Percentiles rank a stretch among this genome's conserved stretches.
Conservation (phyloP, 176 grass and related monocot species). For the Oryza glaberrima region DNA sequence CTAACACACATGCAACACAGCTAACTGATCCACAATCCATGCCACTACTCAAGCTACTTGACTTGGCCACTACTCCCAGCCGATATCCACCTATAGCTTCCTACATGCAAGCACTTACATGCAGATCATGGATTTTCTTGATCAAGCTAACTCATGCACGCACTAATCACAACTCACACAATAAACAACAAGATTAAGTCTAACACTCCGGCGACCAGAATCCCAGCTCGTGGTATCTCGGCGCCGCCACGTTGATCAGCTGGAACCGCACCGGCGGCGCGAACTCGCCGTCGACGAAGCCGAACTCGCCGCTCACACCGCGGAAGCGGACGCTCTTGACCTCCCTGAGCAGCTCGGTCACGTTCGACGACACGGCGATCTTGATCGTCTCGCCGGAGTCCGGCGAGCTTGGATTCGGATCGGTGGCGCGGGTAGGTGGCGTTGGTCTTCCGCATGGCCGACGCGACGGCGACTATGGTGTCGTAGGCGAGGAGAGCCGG, state of each 20-base stretch:
- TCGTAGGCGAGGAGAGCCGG: conserved; percentile 4
- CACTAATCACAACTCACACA: too few species aligned
- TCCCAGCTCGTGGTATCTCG: background rate
- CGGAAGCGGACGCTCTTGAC: background rate
- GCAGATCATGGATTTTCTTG: too few species aligned
- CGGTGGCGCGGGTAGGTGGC: background rate
- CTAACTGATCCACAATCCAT: too few species aligned
- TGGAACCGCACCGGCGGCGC: background rate
- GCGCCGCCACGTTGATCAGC: background rate
- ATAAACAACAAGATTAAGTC: too few species aligned
- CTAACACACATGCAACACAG: too few species aligned
- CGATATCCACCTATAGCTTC: too few species aligned
- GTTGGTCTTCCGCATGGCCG: background rate
- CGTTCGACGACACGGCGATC: background rate
- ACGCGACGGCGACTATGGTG: background rate
- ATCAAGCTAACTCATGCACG: too few species aligned
- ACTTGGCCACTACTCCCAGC: too few species aligned
- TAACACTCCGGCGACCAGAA: background rate
- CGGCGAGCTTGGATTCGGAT: background rate
- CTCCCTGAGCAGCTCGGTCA: background rate
- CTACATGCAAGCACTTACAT: too few species aligned
- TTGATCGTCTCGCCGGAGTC: background rate
- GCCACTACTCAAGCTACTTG: too few species aligned
- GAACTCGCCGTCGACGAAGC: background rate
- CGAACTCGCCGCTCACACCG: background rate